These are phyloP conservation scores for Nakataea oryzae DNA, from an alignment of 2,329 filamentous ascomycete species.

Conservation along the genomic window DNA sequence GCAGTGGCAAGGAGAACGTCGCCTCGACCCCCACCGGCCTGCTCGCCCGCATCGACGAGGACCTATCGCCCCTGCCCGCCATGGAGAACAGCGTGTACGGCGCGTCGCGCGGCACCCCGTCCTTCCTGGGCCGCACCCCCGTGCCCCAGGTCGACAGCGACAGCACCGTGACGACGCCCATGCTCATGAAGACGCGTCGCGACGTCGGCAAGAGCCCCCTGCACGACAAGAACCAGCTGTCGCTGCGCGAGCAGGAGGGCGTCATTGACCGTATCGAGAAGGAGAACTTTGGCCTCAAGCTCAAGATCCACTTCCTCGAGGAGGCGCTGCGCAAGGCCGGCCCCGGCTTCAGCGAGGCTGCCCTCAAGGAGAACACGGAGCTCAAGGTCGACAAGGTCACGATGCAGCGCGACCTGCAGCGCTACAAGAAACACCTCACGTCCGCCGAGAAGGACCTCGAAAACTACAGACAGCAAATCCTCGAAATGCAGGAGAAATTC, in stretches of 20 bases:
- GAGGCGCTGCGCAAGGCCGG: conserved; percentile 80
- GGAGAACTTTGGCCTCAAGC: conserved; percentile 93
- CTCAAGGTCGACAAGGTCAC: conserved; percentile 88
- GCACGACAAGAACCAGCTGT: conserved; percentile 82
- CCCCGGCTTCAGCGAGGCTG: conserved; percentile 79
- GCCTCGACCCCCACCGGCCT: conserved; percentile 56
- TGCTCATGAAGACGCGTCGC: conserved; percentile 55
- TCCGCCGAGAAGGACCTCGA: conserved; percentile 82
- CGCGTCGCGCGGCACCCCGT: conserved; percentile 52
- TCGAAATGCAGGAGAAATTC: conserved; percentile 72
- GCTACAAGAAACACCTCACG: conserved; percentile 74
- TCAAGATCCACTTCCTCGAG: conserved; percentile 95
- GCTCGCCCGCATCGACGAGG: conserved; percentile 54
- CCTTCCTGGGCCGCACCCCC: conserved; percentile 59
- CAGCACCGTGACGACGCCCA: conserved; percentile 73
- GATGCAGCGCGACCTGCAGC: conserved; percentile 76
- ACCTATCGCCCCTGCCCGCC: conserved; percentile 63
- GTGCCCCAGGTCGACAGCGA: conserved; percentile 67
- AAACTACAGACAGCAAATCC: conserved; percentile 68
- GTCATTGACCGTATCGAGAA: conserved; percentile 95
- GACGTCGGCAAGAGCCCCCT: conserved; percentile 53
- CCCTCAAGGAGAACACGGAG: conserved; percentile 89
- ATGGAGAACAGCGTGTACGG: conserved; percentile 65
- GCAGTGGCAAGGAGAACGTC: conserved; percentile 50
- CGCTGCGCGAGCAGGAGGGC: conserved; percentile 87